phyloP scores from a whole-genome alignment of 352 stramenopile genomes.

The Poterioochromonas sp. region DNA sequence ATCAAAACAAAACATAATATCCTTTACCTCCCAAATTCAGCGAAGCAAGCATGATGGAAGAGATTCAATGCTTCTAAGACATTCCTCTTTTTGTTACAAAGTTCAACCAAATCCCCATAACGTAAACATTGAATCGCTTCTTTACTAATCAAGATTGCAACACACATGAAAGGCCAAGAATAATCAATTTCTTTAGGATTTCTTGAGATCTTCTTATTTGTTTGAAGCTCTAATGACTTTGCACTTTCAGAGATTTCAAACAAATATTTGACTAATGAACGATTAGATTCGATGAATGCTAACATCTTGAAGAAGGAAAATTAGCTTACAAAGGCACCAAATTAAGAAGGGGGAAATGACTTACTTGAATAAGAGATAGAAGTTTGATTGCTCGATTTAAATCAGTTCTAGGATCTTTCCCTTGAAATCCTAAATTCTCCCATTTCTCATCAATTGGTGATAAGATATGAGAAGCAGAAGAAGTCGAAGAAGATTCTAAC shows the following conservation, averaged over 20 bases:
- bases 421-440: conserved; percentile 76
- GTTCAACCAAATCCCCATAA: conserved; percentile 54
- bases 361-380: conserved; percentile 62
- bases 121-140: conserved; percentile 51
- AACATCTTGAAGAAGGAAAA: background rate
- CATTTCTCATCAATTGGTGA: conserved; percentile 54
- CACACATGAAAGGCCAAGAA: conserved; percentile 45
- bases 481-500: background rate
- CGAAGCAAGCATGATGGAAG: conserved; percentile 43
- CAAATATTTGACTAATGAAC: background rate
- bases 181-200: conserved; percentile 13
- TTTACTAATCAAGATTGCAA: conserved; percentile 46
- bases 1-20: background rate
- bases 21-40: conserved; percentile 37
- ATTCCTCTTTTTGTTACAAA: conserved; percentile 49
- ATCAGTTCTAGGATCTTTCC: conserved; percentile 69
- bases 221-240: background rate
- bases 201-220: no score
- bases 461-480: background rate
- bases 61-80: conserved; percentile 48
- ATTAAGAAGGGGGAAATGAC: background rate
- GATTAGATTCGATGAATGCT: background rate
- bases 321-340: background rate
- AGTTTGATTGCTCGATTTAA: conserved; percentile 66
- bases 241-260: background rate